phyloP scores from a whole-genome alignment of 2,329 filamentous ascomycete genomes.

The Penicillium capsulatum region DNA sequence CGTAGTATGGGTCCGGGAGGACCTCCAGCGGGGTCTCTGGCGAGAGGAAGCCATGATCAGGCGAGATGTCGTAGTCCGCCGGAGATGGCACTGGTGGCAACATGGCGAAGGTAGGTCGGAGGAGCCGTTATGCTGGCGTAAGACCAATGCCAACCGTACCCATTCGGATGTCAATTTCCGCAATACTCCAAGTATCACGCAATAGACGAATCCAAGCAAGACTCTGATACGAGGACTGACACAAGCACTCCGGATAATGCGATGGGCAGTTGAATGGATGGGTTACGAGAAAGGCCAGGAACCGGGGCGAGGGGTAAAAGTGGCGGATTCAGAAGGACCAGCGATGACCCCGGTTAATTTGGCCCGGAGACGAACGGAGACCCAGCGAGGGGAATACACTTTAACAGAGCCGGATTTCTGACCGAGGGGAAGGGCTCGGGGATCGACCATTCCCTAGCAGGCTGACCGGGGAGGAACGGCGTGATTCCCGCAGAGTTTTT shows the following conservation, averaged over 20 bases:
- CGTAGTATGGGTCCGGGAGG: conserved; percentile 86
- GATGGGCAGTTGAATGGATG: too few species aligned
- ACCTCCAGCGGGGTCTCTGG: conserved; percentile 71
- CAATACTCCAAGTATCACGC: too few species aligned
- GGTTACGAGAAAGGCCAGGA: too few species aligned
- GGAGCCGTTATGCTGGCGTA: neutral
- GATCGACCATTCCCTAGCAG: neutral
- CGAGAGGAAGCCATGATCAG: conserved; percentile 78
- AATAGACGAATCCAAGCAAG: too few species aligned
- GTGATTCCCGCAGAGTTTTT: conserved; percentile 4
- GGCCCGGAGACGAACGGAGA: conserved; percentile 13
- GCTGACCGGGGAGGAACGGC: neutral
- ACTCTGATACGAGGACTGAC: too few species aligned
- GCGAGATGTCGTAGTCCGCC: conserved; percentile 66
- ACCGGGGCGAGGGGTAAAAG: neutral
- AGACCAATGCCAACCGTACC: neutral
- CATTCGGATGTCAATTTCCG: neutral
- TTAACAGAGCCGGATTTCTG: neutral
- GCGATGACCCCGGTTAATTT: neutral
- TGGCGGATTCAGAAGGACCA: neutral
- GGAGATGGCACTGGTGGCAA: conserved; percentile 49
- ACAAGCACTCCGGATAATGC: too few species aligned
- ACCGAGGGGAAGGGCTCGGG: neutral
- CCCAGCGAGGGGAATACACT: neutral
- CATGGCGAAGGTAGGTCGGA: conserved; percentile 28